Evolutionary conservation across 441 rosid genomes (phyloP).

Genomic region (Raphanus hybrid): DNA sequence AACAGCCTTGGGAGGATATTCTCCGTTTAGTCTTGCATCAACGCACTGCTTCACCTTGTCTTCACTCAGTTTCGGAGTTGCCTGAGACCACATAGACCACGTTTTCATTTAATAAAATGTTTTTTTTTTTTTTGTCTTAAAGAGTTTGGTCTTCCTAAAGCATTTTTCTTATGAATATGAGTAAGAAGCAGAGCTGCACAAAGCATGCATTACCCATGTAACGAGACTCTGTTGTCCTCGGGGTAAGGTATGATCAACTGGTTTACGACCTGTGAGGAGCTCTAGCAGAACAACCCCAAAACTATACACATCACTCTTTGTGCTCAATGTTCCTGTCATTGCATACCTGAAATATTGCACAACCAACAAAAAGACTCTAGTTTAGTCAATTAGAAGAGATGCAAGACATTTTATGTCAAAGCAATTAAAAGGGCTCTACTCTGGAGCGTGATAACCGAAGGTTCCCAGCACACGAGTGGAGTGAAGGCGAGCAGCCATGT

Average conservation of each 20-base stretch:
- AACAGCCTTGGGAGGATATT: conserved; percentile 65
- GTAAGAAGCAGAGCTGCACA: not conserved
- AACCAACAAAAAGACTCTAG: no score
- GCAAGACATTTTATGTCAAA: not conserved
- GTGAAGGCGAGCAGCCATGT: conserved; percentile 54
- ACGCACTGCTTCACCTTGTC: conserved; percentile 70
- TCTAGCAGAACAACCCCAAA: conserved; percentile 69
- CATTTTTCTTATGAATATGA: not conserved
- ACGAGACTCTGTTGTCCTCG: conserved; percentile 72
- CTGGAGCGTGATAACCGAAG: conserved; percentile 70
- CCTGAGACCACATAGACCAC: conserved; percentile 34
- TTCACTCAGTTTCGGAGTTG: conserved; percentile 76
- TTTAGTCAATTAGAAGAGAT: no score
- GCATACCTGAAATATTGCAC: conserved; percentile 47
- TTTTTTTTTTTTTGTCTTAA: no score
- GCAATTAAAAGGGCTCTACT: conserved; percentile 44
- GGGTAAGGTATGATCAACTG: conserved; percentile 67
- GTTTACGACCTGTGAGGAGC: conserved; percentile 70
- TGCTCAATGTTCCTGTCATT: conserved; percentile 65
- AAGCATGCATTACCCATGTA: conserved; percentile 61
- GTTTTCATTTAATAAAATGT: no score
- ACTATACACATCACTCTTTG: conserved; percentile 71
- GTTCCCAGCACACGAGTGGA: conserved; percentile 67
- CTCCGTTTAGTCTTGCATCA: conserved; percentile 60
- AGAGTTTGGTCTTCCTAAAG: no score